Evolutionary conservation across 495 filamentous ascomycete species (phyloP).

Genomic region (Copromyces sp.): DNA sequence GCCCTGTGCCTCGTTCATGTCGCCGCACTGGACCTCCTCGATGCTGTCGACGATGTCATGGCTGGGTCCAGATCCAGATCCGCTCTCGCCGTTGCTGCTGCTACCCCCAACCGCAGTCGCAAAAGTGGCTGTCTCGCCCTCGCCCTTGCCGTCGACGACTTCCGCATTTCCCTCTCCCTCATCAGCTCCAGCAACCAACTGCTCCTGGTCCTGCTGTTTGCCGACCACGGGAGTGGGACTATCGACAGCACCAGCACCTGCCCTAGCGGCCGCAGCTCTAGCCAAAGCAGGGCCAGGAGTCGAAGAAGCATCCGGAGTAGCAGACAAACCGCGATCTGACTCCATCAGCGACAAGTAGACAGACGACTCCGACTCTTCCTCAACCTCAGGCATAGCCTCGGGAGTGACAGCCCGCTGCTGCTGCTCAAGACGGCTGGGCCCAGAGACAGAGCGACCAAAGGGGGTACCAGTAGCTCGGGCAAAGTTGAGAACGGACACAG

Average conservation of each 20-base stretch:
- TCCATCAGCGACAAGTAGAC: neutral
- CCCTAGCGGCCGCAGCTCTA: neutral
- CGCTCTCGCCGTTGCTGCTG: neutral
- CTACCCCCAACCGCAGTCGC: neutral
- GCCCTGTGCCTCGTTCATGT: neutral
- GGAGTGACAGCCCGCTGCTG: neutral
- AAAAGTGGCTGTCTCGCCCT: neutral
- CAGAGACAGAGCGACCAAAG: neutral
- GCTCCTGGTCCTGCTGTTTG: neutral
- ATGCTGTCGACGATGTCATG: constrained; percentile 1
- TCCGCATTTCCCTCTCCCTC: neutral
- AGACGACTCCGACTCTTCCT: neutral
- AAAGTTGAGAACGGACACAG: neutral
- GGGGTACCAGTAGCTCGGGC: neutral
- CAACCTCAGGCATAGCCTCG: neutral
- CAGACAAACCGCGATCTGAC: neutral
- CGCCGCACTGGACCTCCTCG: neutral
- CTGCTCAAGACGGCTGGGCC: neutral
- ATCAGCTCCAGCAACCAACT: neutral
- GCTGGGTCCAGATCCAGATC: neutral
- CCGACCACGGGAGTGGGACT: too few relatives aligned
- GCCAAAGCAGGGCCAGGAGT: neutral
- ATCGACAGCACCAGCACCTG: neutral
- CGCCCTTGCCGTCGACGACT: neutral
- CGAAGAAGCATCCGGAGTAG: neutral